Evolutionary conservation across 2,329 filamentous ascomycete genomes (phyloP).

Genomic region (Albifimbria verrucaria): DNA sequence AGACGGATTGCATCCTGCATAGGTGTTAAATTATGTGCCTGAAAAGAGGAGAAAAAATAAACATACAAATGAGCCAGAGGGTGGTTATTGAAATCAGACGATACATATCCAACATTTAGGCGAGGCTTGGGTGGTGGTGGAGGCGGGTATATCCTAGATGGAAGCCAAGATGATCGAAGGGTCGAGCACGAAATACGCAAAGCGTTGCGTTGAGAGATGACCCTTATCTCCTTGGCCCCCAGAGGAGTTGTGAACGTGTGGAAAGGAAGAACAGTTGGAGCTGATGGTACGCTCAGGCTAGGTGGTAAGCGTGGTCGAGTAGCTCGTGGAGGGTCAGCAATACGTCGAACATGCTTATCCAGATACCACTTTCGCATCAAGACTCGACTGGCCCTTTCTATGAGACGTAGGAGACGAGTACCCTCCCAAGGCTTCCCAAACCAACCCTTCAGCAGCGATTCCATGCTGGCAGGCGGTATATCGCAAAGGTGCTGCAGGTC

Average conservation of each 20-base stretch:
- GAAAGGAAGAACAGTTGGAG: slow-evolving; percentile 92
- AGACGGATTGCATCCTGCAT: slow-evolving; percentile 88
- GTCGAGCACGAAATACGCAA: slow-evolving; percentile 90
- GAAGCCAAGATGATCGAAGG: slow-evolving; percentile 81
- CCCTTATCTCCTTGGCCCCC: slow-evolving; percentile 84
- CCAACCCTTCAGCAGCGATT: background rate
- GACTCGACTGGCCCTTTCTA: slow-evolving; percentile 79
- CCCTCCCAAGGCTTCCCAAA: slow-evolving; percentile 58
- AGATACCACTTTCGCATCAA: slow-evolving; percentile 85
- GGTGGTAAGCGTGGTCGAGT: slow-evolving; percentile 69
- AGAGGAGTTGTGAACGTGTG: slow-evolving; percentile 96
- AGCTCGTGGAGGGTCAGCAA: slow-evolving; percentile 56
- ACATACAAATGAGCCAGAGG: slow-evolving; percentile 81
- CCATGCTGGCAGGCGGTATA: slow-evolving; percentile 30
- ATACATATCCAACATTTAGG: slow-evolving; percentile 93
- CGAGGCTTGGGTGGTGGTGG: slow-evolving; percentile 77
- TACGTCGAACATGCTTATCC: slow-evolving; percentile 67
- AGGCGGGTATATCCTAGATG: slow-evolving; percentile 75
- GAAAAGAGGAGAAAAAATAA: background rate
- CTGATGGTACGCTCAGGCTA: slow-evolving; percentile 73
- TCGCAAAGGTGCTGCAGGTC: slow-evolving; percentile 41
- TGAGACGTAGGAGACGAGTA: slow-evolving; percentile 73
- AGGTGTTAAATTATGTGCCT: slow-evolving; percentile 6
- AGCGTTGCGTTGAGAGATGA: slow-evolving; percentile 93
- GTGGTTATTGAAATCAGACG: slow-evolving; percentile 98